Base-by-base conservation (phyloP, 495 filamentous ascomycete genomes). In the Penicillium taxi region DNA sequence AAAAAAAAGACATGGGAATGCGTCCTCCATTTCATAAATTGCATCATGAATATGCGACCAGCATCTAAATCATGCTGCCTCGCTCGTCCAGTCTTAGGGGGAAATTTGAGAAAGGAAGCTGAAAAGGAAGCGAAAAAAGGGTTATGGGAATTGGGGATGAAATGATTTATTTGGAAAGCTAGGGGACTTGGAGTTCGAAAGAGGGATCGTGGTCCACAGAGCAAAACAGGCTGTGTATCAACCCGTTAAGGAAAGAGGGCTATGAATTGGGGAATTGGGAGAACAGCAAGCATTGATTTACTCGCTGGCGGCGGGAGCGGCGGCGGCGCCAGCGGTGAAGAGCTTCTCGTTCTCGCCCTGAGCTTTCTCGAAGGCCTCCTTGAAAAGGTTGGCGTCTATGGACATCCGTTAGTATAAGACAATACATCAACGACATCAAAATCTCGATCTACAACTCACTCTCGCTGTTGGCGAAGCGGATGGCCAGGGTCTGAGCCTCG, bases 281-380 rank as follows among this genome's bases (percentile, higher is more conserved):
- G 25, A 29, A 21, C 16, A 19, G 21, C 6, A 19, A 20, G 12
- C 13, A 39, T 9, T 24, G 13, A 21, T 54, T 52, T 61, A 61
- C 41, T 70, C 67, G 59, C n/a, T n/a, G n/a, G n/a, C n/a, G n/a
- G n/a, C n/a, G n/a, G n/a, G n/a, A n/a, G n/a, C n/a, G n/a, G n/a
- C n/a, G n/a, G n/a, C n/a, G n/a, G 74, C 68, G 27, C 23, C 21
- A 18, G 62, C 54, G 28, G 25, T 41, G 67, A 96, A 88, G 27
- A 94, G 67, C 48, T 74, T 74, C 73, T 88, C 86, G 61, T 96
- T 99, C 62, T 94, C 91, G 68, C 94, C 80, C 71, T 95, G 87
- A 37, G 93, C 93, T 68, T 91, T 93, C 70, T 96, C 79, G 70
- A 96, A 99, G 40, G 89, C 83, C 29, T 96, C 90, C 74, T 94